Evolutionary conservation across 495 filamentous ascomycete genomes (phyloP), one percentile per base, ranked within the genome.

Genomic region (Neurospora intermedia): DNA sequence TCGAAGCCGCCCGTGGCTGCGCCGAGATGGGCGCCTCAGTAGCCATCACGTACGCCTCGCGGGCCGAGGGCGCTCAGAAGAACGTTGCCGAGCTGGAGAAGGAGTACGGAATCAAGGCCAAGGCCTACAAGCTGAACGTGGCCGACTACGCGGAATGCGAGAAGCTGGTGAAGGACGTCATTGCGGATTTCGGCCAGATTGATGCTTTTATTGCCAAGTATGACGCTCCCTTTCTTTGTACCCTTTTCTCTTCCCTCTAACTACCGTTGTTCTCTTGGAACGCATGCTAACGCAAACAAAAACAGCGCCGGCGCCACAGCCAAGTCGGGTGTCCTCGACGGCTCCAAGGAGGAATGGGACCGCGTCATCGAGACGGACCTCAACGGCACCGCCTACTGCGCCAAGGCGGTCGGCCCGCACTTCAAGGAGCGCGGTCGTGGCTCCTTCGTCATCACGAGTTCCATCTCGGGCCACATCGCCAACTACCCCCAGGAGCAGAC

Each of bases 401-500:
- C 89, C 70, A 90, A 91, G 78, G 88, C 88, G 9, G 81, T 86
- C 69, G 90, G 86, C 13, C 80, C 83, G 31, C 54, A 90, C 89
- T 81, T 90, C 86, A 76, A 89, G 90, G 77, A 83, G 77, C 83
- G 80, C 70, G 83, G 83, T 69, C 74, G 74, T 42, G 83, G 83
- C 41, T 82, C 81, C 43, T 78, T 85, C 71, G 84, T 92, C 78
- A 88, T 91, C 78, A 89, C 91, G 45, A 86, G 89, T 7, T 91
- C 90, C 59, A 85, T 85, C 78, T 89, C 86, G 35, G 91, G 91
- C 16, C 91, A 91, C 81, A 90, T 93, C 72, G 91, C 88, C 82
- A 94, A 94, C 80, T 92, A 85, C 82, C 91, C 91, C 2, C 91
- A 93, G 80, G 90, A 93, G 79, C 91, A 94, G 81, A 92, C 90